These are phyloP conservation scores for Solanum hybrid DNA, from an alignment of 305 asterid species.

Conservation along the genomic window DNA sequence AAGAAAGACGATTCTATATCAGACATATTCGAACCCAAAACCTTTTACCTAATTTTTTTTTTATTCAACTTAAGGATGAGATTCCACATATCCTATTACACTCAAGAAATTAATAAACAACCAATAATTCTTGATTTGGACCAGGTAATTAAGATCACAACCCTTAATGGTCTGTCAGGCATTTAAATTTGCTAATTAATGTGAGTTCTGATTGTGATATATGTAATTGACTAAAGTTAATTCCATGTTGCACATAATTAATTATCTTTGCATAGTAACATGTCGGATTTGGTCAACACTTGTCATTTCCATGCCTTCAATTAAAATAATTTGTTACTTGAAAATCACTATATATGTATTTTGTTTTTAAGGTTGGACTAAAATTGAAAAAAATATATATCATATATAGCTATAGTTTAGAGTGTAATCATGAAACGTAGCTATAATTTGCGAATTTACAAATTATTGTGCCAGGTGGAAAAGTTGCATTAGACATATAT, in stretches of 20 bases:
- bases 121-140: neutral
- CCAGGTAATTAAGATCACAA: neutral
- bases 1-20: rapidly evolving
- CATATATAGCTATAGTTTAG: neutral
- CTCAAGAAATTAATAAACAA: neutral
- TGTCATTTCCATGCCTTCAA: neutral
- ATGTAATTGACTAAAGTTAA: neutral
- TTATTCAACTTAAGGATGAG: neutral
- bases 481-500: too few species aligned
- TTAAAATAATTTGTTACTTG: neutral
- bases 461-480: neutral
- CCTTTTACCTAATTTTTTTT: neutral
- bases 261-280: neutral
- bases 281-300: neutral
- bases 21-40: neutral
- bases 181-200: neutral
- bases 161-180: neutral
- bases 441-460: neutral
- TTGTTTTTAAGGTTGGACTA: too few species aligned
- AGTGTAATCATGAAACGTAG: neutral
- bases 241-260: neutral
- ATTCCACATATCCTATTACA: neutral
- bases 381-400: too few species aligned
- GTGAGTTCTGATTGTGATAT: neutral
- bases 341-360: neutral